Conservation (phyloP, 2,329 filamentous ascomycete species). For the Pseudogymnoascus sp. region DNA sequence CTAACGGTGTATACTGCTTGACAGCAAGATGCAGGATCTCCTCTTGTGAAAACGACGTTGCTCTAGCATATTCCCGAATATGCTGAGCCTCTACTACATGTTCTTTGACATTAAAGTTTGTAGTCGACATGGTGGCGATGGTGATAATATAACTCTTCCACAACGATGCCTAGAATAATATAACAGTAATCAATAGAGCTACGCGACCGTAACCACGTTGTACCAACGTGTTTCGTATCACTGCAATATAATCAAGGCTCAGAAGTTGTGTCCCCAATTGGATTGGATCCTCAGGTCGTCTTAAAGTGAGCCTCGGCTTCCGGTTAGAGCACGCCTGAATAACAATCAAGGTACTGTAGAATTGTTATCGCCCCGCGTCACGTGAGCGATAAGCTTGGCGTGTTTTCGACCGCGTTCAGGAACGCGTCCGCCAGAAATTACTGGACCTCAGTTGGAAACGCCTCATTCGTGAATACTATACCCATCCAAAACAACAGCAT, state of each 20-base stretch:
- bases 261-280: not conserved
- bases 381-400: not conserved
- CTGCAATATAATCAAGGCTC: not conserved
- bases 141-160: not conserved
- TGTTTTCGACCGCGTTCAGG: constrained; percentile 6
- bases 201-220: not conserved
- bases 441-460: not conserved
- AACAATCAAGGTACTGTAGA: not conserved
- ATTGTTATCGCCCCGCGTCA: not conserved
- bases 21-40: constrained; percentile 65
- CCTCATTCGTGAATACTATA: constrained; percentile 1
- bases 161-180: not conserved
- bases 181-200: not conserved
- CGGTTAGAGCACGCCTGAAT: not conserved
- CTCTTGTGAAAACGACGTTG: constrained; percentile 64
- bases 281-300: not conserved
- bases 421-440: constrained; percentile 4
- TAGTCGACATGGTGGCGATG: constrained; percentile 17
- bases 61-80: constrained; percentile 71
- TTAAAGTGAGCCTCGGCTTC: constrained; percentile 1
- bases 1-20: constrained; percentile 78
- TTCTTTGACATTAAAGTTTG: constrained; percentile 58
- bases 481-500: not conserved
- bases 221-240: not conserved
- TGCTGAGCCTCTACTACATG: constrained; percentile 68